Conservation (phyloP, 1,284 basidiomycete genomes). For the Puccinia sorghi region DNA sequence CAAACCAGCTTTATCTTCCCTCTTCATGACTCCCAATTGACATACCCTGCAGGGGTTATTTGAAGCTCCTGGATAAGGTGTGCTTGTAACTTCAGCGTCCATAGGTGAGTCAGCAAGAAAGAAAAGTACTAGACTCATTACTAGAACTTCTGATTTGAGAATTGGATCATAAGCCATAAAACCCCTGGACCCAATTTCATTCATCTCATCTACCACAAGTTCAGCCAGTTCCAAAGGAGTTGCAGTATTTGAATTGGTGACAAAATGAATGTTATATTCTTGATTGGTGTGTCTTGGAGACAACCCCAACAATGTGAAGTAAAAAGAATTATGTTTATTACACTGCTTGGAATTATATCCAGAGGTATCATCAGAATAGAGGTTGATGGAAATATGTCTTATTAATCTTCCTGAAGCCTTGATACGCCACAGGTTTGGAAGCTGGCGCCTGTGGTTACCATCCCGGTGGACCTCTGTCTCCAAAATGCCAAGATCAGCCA, state of each 20-base stretch:
- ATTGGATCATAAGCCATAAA: neutral
- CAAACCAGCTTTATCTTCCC: no score
- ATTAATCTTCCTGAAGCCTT: neutral
- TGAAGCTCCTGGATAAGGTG: neutral
- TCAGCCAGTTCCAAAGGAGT: neutral
- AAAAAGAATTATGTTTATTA: constrained; percentile 62
- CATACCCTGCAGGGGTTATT: neutral
- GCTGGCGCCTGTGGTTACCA: neutral
- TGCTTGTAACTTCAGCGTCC: constrained; percentile 5
- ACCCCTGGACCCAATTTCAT: neutral
- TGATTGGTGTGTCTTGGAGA: constrained; percentile 53
- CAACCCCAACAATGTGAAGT: constrained; percentile 59
- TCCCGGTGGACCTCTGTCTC: neutral
- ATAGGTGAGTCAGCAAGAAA: neutral
- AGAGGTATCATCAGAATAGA: constrained; percentile 62
- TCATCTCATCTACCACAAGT: neutral
- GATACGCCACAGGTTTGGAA: neutral
- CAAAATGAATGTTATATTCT: constrained; percentile 60
- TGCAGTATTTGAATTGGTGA: constrained; percentile 58
- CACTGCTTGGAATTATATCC: constrained; percentile 62
- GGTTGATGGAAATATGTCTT: constrained; percentile 58
- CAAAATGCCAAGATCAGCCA: neutral
- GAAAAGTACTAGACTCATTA: neutral
- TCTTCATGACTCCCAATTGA: neutral
- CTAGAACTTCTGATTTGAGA: neutral